Evolutionary conservation across 2,329 filamentous ascomycete species (phyloP).

Genomic region (Cladorrhinum sp.): DNA sequence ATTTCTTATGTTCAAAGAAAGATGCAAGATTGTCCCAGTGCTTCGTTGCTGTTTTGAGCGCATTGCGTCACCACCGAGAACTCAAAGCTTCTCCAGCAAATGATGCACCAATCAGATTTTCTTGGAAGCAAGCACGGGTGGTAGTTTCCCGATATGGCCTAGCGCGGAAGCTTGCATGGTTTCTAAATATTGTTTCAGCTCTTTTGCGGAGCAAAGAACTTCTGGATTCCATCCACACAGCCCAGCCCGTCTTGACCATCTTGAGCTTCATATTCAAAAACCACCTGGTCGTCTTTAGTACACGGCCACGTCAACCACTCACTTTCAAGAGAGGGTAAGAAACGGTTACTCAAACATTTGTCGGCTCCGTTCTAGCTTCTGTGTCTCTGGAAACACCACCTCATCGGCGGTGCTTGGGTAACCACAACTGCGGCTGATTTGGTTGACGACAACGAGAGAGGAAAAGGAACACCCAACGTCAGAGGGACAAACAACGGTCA

Average conservation of each 20-base stretch:
- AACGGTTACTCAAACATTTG: not conserved
- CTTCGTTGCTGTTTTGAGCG: not conserved
- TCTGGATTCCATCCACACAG: not conserved
- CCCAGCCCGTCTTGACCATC: no score
- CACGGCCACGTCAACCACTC: no score
- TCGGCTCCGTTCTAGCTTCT: not conserved
- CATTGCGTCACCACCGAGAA: constrained; percentile 1
- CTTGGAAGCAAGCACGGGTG: not conserved
- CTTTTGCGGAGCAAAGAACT: not conserved
- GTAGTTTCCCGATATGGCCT: not conserved
- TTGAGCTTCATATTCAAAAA: no score
- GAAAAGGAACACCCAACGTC: not conserved
- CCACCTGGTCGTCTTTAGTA: no score
- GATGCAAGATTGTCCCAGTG: not conserved
- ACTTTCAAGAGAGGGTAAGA: not conserved
- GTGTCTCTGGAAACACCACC: not conserved
- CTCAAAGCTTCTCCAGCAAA: not conserved
- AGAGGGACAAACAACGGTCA: not conserved
- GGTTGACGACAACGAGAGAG: no score
- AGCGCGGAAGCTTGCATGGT: not conserved
- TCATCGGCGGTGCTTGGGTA: not conserved
- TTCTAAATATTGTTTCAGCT: constrained; percentile 1
- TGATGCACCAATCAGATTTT: constrained; percentile 1
- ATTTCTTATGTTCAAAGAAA: not conserved
- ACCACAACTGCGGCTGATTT: not conserved